Evolutionary conservation across 225 moss, liverwort and hornwort species (phyloP).

Genomic region (Rhytidiadelphus loreus): DNA sequence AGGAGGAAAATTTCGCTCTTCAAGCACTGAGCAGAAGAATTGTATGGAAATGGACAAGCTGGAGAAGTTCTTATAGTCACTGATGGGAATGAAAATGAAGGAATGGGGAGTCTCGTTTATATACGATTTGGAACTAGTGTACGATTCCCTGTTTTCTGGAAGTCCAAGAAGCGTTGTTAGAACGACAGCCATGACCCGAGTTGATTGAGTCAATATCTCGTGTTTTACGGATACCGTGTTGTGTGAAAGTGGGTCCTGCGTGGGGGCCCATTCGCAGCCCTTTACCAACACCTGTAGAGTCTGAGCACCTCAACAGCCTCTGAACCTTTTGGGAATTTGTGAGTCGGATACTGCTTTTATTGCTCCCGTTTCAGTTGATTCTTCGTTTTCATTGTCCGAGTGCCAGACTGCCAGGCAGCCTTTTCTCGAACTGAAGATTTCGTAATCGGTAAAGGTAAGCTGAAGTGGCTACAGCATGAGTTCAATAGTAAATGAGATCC

Average conservation of each 20-base stretch:
- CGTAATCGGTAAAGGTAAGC: background rate
- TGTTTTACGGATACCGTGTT: background rate
- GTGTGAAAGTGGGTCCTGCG: background rate
- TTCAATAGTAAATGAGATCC: background rate
- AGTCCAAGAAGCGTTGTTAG: background rate
- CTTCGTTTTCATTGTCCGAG: background rate
- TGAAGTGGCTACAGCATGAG: background rate
- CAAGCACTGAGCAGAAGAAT: background rate
- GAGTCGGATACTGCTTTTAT: background rate
- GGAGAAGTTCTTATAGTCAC: background rate
- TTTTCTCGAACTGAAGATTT: background rate
- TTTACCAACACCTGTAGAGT: background rate
- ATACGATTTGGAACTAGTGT: background rate
- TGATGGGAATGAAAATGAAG: background rate
- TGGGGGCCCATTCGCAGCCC: background rate
- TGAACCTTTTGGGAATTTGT: background rate
- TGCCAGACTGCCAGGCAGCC: background rate
- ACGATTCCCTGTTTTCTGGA: background rate
- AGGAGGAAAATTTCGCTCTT: background rate
- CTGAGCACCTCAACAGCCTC: background rate
- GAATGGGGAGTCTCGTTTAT: background rate
- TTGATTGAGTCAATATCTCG: background rate
- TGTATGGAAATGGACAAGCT: background rate
- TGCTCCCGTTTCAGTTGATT: background rate
- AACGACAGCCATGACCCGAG: too few relatives aligned